phyloP scores from a whole-genome alignment of 2,329 filamentous ascomycete species.

The Claviceps sp. region DNA sequence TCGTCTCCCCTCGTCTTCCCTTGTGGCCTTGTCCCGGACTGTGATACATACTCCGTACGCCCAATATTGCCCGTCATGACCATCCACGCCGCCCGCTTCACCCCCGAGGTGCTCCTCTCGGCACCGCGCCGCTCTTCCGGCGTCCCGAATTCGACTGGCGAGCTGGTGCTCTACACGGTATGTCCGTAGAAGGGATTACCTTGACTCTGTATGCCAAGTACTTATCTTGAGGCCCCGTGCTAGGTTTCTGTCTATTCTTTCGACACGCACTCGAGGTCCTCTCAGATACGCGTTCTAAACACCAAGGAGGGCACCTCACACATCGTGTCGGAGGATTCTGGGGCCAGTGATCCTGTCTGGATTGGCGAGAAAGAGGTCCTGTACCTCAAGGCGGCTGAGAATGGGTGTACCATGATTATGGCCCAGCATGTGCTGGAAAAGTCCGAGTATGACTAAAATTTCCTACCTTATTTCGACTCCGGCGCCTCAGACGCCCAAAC shows the following conservation, averaged over 20 bases:
- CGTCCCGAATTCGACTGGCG: conserved; percentile 54
- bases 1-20: too few relatives aligned
- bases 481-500: background rate
- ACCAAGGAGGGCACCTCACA: conserved; percentile 51
- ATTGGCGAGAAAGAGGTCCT: conserved; percentile 51
- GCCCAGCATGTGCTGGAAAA: conserved; percentile 21
- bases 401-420: conserved; percentile 33
- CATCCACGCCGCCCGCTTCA: conserved; percentile 56
- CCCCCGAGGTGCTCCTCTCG: conserved; percentile 62
- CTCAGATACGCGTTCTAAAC: conserved; percentile 59
- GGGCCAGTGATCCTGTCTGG: conserved; percentile 63
- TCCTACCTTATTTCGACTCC: background rate
- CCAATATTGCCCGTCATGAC: conserved; percentile 42
- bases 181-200: conserved; percentile 5
- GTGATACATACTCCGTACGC: background rate
- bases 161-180: conserved; percentile 51
- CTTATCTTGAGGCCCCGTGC: background rate
- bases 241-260: conserved; percentile 68
- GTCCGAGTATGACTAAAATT: conserved; percentile 20
- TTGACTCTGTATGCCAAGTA: background rate
- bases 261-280: conserved; percentile 52
- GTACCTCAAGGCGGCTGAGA: conserved; percentile 37
- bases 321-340: conserved; percentile 49
- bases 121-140: conserved; percentile 60
- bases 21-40: background rate